Percentiles rank a stretch among this genome's conserved stretches.
Evolutionary conservation across 139 green algal species (phyloP).

Genomic region (Pleodorina starrii): DNA sequence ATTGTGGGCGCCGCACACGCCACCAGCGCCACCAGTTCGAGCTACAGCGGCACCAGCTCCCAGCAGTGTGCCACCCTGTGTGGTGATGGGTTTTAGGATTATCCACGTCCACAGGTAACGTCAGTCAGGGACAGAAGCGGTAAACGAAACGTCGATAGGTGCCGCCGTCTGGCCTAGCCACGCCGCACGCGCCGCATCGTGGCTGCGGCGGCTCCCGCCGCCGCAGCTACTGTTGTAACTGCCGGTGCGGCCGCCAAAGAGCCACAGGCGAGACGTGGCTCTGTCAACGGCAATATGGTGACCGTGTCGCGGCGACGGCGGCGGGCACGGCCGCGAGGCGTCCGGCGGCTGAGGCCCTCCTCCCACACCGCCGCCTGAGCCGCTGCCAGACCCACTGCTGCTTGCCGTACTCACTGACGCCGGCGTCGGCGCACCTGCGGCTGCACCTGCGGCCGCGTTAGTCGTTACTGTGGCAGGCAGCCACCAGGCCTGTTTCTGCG

Average conservation of each 20-base stretch:
- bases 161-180: neutral
- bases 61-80: conserved; percentile 4
- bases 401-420: no score
- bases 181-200: no score
- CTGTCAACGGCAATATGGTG: conserved; percentile 29
- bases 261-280: neutral
- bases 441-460: neutral
- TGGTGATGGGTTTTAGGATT: neutral
- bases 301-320: neutral
- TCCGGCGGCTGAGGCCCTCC: no score
- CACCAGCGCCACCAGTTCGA: neutral
- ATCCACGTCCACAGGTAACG: neutral
- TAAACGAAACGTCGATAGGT: neutral
- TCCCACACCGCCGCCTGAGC: neutral
- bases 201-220: neutral
- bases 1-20: neutral
- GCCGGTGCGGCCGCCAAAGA: conserved; percentile 17
- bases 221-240: neutral
- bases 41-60: conserved; percentile 8
- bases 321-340: conserved; percentile 4
- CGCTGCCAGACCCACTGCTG: no score
- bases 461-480: neutral
- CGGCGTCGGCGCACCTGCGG: no score
- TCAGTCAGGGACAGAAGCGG: neutral
- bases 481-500: neutral